phyloP scores from a whole-genome alignment of 306 rosid genomes.

The Cucurbita maxima region DNA sequence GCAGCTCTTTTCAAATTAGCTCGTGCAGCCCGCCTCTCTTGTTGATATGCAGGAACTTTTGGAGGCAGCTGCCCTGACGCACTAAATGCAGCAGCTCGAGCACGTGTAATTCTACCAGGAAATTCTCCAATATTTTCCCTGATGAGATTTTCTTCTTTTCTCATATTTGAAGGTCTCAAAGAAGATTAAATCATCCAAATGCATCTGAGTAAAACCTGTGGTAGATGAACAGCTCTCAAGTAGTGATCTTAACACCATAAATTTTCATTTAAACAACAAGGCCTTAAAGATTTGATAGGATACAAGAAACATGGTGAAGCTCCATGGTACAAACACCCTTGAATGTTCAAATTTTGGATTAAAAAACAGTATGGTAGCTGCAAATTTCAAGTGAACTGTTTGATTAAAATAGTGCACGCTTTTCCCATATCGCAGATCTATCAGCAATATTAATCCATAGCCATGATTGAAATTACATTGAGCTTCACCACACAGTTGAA shows the following conservation, averaged over 20 bases:
- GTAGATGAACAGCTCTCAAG: background rate
- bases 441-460: background rate
- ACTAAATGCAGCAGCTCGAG: slow-evolving; percentile 46
- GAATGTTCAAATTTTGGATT: background rate
- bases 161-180: slow-evolving; percentile 46
- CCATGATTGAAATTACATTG: background rate
- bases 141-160: slow-evolving; percentile 37
- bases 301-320: background rate
- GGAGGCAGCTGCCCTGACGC: slow-evolving; percentile 41
- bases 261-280: background rate
- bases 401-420: background rate
- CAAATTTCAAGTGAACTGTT: background rate
- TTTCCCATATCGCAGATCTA: background rate
- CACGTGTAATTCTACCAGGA: slow-evolving; percentile 56
- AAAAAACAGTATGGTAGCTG: background rate
- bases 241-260: background rate
- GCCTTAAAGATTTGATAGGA: background rate
- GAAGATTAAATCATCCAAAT: slow-evolving; percentile 17
- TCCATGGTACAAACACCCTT: background rate
- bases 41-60: slow-evolving; percentile 21
- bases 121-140: slow-evolving; percentile 21
- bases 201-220: slow-evolving; percentile 13
- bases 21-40: slow-evolving; percentile 24
- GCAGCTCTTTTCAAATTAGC: slow-evolving; percentile 32
- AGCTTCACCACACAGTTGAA: background rate